Conservation (phyloP, 805 yeast species). For the Starmerella etchellsii region DNA sequence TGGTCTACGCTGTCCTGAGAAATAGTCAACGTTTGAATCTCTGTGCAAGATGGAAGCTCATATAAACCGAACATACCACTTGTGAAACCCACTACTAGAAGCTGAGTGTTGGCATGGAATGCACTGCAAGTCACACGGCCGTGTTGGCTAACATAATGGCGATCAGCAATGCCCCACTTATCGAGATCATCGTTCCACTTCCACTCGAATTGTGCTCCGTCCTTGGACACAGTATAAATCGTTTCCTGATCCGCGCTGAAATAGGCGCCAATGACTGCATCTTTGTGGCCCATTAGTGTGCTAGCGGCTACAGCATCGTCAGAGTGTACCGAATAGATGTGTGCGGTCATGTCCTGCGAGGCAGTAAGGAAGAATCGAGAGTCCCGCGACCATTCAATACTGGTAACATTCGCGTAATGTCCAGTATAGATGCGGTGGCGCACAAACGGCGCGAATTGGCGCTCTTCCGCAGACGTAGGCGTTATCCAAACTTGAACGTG, state of each 20-base stretch:
- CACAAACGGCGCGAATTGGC: conserved; percentile 93
- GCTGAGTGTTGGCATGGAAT: conserved; percentile 58
- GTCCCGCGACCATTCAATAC: conserved; percentile 81
- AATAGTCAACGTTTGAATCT: conserved; percentile 74
- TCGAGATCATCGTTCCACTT: conserved; percentile 43
- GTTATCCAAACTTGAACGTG: conserved; percentile 89
- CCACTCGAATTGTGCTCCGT: conserved; percentile 91
- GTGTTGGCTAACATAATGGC: conserved; percentile 61
- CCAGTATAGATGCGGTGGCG: conserved; percentile 86
- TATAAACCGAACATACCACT: conserved; percentile 86
- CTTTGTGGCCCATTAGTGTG: conserved; percentile 86
- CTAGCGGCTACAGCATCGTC: conserved; percentile 66
- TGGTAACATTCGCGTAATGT: conserved; percentile 68
- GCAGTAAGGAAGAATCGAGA: conserved; percentile 77
- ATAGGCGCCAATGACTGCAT: conserved; percentile 74
- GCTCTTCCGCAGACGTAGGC: conserved; percentile 64
- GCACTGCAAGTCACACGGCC: conserved; percentile 65
- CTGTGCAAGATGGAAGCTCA: conserved; percentile 41
- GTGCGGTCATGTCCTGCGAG: conserved; percentile 80
- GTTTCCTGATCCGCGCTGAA: conserved; percentile 79
- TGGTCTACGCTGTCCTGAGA: conserved; percentile 83
- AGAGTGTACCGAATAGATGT: conserved; percentile 63
- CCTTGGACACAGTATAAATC: conserved; percentile 83
- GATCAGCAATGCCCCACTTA: conserved; percentile 68
- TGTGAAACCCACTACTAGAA: conserved; percentile 77